Conservation (phyloP, 2,329 filamentous ascomycete genomes). For the Lasiodiplodia theobromae region DNA sequence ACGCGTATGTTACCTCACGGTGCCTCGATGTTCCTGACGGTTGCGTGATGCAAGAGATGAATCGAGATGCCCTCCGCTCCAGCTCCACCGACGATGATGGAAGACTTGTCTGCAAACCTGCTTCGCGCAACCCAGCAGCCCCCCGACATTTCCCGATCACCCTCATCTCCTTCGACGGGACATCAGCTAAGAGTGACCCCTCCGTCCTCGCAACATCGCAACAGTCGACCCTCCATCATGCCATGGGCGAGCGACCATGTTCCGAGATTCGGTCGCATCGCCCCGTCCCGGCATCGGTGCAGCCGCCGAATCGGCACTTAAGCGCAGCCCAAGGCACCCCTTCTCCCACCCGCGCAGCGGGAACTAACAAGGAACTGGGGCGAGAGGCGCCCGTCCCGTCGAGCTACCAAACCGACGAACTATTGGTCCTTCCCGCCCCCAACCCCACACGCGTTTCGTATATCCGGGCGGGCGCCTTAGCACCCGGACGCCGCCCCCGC, state of each 20-base stretch:
- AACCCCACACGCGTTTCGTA: not conserved
- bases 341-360: not conserved
- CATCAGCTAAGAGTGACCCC: not conserved
- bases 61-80: not conserved
- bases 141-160: not conserved
- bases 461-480: not conserved
- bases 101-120: not conserved
- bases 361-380: not conserved
- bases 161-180: not conserved
- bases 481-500: not conserved
- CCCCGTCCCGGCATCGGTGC: not conserved
- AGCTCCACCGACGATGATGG: not conserved
- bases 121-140: not conserved
- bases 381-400: conserved; percentile 1
- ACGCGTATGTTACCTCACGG: not conserved
- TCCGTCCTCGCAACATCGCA: not conserved
- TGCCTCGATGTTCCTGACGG: not conserved
- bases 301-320: not conserved
- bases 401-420: not conserved
- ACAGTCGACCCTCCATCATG: not conserved
- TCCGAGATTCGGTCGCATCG: conserved; percentile 3
- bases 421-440: not conserved
- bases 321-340: too few species aligned
- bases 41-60: not conserved
- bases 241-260: not conserved